A percentile compares a stretch with the other conserved stretches of the same genome.
These are phyloP conservation scores for Begonia loranthoides DNA, from an alignment of 306 rosid genomes.

Conservation along the genomic window DNA sequence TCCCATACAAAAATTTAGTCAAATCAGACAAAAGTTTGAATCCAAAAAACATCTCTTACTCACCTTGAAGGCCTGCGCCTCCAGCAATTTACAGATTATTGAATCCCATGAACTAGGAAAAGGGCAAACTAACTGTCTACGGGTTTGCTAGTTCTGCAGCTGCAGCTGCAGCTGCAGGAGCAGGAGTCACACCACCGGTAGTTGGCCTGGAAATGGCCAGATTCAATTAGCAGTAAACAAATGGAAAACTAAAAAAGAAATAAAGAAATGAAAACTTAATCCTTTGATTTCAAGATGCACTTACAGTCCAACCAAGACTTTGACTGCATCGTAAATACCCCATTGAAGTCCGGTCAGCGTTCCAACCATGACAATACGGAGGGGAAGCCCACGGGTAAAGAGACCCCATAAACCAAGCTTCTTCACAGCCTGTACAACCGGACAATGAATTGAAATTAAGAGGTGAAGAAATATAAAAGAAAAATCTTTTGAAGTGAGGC, in stretches of 20 bases:
- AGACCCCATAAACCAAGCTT: conserved; percentile 73
- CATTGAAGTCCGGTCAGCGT: conserved; percentile 97
- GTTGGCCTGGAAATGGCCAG: conserved; percentile 55
- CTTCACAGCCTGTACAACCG: conserved; percentile 64
- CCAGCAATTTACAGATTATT: not conserved
- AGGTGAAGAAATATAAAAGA: not conserved
- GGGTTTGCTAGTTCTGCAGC: conserved; percentile 18
- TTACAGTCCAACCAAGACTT: conserved; percentile 90
- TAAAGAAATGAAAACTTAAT: conserved; percentile 1
- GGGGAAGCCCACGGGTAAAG: too few relatives aligned
- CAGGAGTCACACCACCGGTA: conserved; percentile 69
- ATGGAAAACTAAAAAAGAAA: not conserved
- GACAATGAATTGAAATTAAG: not conserved
- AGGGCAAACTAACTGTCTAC: not conserved
- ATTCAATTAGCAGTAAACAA: not conserved
- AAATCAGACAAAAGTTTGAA: not conserved
- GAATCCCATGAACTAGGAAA: not conserved
- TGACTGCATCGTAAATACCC: conserved; percentile 93
- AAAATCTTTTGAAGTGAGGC: not conserved
- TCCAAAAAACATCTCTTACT: not conserved
- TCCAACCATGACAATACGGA: conserved; percentile 89
- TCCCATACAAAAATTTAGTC: conserved; percentile 8
- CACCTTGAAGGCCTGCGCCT: not conserved
- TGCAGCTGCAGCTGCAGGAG: conserved; percentile 22
- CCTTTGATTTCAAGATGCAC: conserved; percentile 16